These are phyloP conservation scores for Fraxinus dipetala DNA, from an alignment of 305 asterid genomes.

Conservation along the genomic window DNA sequence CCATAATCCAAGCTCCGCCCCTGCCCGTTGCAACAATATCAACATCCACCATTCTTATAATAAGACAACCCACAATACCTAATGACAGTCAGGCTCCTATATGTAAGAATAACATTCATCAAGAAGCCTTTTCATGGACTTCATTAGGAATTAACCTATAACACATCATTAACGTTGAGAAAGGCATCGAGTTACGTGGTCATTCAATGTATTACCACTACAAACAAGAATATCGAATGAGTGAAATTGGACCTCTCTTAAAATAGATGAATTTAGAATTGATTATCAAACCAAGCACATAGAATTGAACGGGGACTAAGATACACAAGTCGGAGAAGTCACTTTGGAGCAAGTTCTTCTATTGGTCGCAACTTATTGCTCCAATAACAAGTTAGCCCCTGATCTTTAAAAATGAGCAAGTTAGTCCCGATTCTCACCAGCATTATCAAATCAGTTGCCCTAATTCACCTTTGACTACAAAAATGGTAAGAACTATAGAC, in stretches of 20 bases:
- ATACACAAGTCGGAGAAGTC: background rate
- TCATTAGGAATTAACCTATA: background rate
- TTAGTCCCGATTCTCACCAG: background rate
- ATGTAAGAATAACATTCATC: background rate
- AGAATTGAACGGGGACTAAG: background rate
- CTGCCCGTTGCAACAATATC: background rate
- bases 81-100: slow-evolving; percentile 27
- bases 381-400: background rate
- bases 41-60: slow-evolving; percentile 17
- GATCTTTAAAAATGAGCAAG: background rate
- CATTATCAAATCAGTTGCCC: background rate
- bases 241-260: background rate
- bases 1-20: too few species aligned
- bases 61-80: slow-evolving; percentile 9
- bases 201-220: background rate
- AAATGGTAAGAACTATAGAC: background rate
- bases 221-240: background rate
- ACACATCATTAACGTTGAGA: background rate
- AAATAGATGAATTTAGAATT: background rate
- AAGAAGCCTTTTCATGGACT: background rate
- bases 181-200: background rate
- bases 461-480: background rate
- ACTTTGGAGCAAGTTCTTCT: background rate
- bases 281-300: background rate
- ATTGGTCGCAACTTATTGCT: background rate